A percentile compares a stretch with the other conserved stretches of the same genome.
Evolutionary conservation across 345 rosid genomes (phyloP).

Genomic region (Anastatica hierochuntica): DNA sequence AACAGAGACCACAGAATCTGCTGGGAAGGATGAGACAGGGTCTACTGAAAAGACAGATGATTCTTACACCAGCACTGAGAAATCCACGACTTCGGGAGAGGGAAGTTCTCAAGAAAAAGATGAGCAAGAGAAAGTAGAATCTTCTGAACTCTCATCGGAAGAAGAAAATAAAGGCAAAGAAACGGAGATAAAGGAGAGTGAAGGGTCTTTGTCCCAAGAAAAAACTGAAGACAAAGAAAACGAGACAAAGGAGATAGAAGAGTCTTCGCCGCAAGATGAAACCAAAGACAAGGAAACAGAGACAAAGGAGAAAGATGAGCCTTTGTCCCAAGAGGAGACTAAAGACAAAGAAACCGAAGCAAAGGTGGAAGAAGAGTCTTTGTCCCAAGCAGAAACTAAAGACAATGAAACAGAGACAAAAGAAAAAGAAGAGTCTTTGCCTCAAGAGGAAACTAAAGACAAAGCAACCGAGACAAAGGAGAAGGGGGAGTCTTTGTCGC

Average conservation of each 20-base stretch:
- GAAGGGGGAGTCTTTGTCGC: neutral
- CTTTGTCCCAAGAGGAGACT: neutral
- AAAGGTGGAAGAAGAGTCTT: neutral
- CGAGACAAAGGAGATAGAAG: slow-evolving; percentile 8
- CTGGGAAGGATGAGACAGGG: neutral
- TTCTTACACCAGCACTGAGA: neutral
- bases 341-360: neutral
- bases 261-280: neutral
- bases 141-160: too few species aligned
- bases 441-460: neutral
- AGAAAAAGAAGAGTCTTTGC: too few species aligned
- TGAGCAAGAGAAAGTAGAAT: neutral
- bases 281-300: neutral
- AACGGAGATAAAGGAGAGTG: slow-evolving; percentile 24
- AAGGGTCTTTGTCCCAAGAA: neutral
- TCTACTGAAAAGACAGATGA: slow-evolving; percentile 4
- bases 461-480: neutral
- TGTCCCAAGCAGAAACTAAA: too few species aligned
- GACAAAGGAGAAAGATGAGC: neutral
- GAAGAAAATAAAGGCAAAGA: neutral
- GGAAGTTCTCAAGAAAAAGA: neutral
- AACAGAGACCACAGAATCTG: too few species aligned
- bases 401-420: too few species aligned
- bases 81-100: slow-evolving; percentile 2
- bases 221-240: neutral